These are phyloP conservation scores for Cladosporium austrohemisphaericum DNA, from an alignment of 2,329 filamentous ascomycete genomes.

Conservation along the genomic window DNA sequence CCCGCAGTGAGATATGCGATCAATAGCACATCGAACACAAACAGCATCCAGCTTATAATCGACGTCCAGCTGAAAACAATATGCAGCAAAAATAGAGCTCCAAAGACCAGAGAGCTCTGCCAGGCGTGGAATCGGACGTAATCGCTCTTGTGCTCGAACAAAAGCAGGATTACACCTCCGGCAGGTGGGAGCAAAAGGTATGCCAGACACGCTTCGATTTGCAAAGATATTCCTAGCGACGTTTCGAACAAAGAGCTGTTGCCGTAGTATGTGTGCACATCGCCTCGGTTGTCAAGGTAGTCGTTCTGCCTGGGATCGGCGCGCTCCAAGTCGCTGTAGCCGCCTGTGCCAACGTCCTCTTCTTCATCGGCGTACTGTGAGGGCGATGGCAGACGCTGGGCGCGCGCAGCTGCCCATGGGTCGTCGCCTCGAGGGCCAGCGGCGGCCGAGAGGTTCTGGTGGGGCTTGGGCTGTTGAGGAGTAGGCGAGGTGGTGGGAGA, in stretches of 20 bases:
- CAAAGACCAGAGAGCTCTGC: slow-evolving; percentile 53
- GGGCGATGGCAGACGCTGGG: slow-evolving; percentile 38
- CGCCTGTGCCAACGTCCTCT: background rate
- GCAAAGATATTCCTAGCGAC: slow-evolving; percentile 77
- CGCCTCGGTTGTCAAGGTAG: slow-evolving; percentile 26
- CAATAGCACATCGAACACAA: slow-evolving; percentile 69
- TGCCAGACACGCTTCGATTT: slow-evolving; percentile 85
- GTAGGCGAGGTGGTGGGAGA: slow-evolving; percentile 52
- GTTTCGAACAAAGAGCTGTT: slow-evolving; percentile 69
- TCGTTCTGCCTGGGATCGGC: slow-evolving; percentile 27
- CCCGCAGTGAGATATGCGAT: slow-evolving; percentile 73
- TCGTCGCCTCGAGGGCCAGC: slow-evolving; percentile 31
- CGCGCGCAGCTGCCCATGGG: slow-evolving; percentile 39
- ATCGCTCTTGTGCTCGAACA: slow-evolving; percentile 91
- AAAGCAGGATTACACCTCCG: slow-evolving; percentile 76
- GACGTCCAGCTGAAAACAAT: slow-evolving; percentile 81
- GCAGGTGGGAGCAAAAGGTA: slow-evolving; percentile 82
- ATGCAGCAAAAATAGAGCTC: slow-evolving; percentile 65
- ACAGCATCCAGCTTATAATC: slow-evolving; percentile 78
- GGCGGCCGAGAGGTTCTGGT: slow-evolving; percentile 28
- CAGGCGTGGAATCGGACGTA: slow-evolving; percentile 97
- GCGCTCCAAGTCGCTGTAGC: slow-evolving; percentile 30
- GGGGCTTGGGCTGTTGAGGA: slow-evolving; percentile 28
- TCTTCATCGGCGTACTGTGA: slow-evolving; percentile 30
- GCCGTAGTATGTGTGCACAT: slow-evolving; percentile 41